Evolutionary conservation across 306 rosid genomes (phyloP), one percentile per base, ranked within the genome.

Genomic region (Vicia villosa): DNA sequence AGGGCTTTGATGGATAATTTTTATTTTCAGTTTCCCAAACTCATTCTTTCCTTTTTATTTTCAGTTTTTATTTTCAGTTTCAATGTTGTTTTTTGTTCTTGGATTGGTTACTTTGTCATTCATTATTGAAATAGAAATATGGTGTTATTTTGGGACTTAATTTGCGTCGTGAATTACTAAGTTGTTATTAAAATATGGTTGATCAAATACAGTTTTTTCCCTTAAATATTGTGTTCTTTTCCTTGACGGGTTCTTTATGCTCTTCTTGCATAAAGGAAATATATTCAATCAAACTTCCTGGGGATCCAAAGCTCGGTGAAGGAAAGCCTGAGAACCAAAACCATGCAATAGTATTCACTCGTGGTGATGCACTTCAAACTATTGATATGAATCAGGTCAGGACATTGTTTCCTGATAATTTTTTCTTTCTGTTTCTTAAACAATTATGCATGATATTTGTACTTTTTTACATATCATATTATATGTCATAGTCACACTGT

Each of bases 281-380:
- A 81, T 94, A 79, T 81, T 89, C 98, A 43, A 86, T 94, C 57
- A 94, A 83, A 83, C 97, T 94, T 76, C 98, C 98, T 70, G 98
- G 98, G 66, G 88, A 94, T 77, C 98, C 98, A 12, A 94, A 90
- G 89, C 92, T 94, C 34, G 98, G 98, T 66, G 98, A 94, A 88
- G 98, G 98, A 75, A 94, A 94, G 82, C 98, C 98, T 12, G 98
- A 94, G 84, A 94, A 94, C 82, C 98, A 94, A 88, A 94, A 94
- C 70, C 98, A 94, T 81, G 97, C 98, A 16, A 90, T 94, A 68
- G 40, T 94, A 75, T 94, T 94, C 81, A 94, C 98, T 22, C 98
- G 98, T 5, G 98, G 98, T 54, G 97, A 86, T 71, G 98, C 98
- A 73, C 86, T 94, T 72, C 98, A 94, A 83, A 94, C 98, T 51